phyloP scores from a whole-genome alignment of 1,139 yeast genomes.

The Suhomyces maxii region DNA sequence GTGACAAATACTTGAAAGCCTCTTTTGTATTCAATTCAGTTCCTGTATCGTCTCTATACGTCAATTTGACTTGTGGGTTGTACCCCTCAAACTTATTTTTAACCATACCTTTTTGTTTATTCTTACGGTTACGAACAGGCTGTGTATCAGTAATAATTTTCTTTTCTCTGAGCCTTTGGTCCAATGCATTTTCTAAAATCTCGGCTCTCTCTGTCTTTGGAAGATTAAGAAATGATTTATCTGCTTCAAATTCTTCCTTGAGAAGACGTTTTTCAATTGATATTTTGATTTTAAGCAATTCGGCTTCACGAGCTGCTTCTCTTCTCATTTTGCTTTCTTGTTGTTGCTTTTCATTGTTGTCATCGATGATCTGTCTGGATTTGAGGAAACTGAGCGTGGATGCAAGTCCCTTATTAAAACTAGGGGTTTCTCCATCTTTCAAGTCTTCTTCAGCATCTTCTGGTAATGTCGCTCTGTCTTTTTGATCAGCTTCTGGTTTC shows the following conservation, averaged over 20 bases:
- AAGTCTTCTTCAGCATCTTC: background rate
- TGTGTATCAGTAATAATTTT: slow-evolving; percentile 21
- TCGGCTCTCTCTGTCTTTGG: slow-evolving; percentile 31
- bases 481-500: slow-evolving; percentile 8
- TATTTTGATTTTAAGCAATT: slow-evolving; percentile 33
- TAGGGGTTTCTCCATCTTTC: slow-evolving; percentile 16
- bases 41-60: slow-evolving; percentile 74
- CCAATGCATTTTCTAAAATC: slow-evolving; percentile 30
- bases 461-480: background rate
- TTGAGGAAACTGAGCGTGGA: slow-evolving; percentile 56
- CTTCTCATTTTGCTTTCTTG: slow-evolving; percentile 23
- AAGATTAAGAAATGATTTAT: slow-evolving; percentile 31
- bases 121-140: slow-evolving; percentile 13
- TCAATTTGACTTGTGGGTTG: slow-evolving; percentile 64
- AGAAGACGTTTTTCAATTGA: slow-evolving; percentile 41
- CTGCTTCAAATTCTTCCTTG: slow-evolving; percentile 39
- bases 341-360: slow-evolving; percentile 15
- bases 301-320: slow-evolving; percentile 33
- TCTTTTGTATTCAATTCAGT: slow-evolving; percentile 63
- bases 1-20: slow-evolving; percentile 84
- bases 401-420: slow-evolving; percentile 52
- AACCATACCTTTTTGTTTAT: background rate
- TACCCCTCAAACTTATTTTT: slow-evolving; percentile 41
- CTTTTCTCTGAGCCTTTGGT: slow-evolving; percentile 29
- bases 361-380: slow-evolving; percentile 39